phyloP scores from a whole-genome alignment of 345 rosid species.

The Zanthoxylum bungeanum region DNA sequence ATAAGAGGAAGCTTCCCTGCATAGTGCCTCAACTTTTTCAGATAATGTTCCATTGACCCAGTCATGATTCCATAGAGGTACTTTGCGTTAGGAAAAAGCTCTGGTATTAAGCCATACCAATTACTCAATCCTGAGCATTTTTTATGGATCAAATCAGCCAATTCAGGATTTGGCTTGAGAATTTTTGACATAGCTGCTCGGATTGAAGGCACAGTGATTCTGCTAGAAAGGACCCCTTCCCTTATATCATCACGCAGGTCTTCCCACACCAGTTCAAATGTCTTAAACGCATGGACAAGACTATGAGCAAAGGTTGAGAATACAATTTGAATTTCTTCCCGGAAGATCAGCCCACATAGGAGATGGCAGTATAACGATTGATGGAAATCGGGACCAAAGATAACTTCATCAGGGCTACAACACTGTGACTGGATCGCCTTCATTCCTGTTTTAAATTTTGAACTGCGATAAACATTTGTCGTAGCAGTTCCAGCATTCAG shows the following conservation, averaged over 20 bases:
- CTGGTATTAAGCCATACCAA: constrained; percentile 88
- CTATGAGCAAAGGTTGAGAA: constrained; percentile 84
- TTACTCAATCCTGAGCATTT: constrained; percentile 73
- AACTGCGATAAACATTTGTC: constrained; percentile 65
- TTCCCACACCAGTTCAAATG: constrained; percentile 85
- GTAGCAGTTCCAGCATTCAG: constrained; percentile 79
- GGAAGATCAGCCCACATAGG: constrained; percentile 72
- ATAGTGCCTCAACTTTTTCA: constrained; percentile 79
- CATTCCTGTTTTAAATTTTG: constrained; percentile 58
- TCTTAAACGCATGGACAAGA: constrained; percentile 69
- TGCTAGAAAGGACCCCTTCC: constrained; percentile 50
- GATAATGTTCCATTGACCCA: constrained; percentile 91
- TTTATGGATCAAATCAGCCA: constrained; percentile 53
- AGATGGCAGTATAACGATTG: constrained; percentile 96
- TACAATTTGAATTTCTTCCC: constrained; percentile 67
- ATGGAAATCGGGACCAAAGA: constrained; percentile 83
- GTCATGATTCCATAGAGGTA: constrained; percentile 98
- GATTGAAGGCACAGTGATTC: constrained; percentile 53
- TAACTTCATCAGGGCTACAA: constrained; percentile 95
- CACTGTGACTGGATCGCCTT: constrained; percentile 48
- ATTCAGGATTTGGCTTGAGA: constrained; percentile 66
- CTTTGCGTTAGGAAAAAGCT: constrained; percentile 80
- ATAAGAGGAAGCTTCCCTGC: constrained; percentile 74
- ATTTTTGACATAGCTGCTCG: constrained; percentile 68
- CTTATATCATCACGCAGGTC: constrained; percentile 64